Evolutionary conservation across 2,329 filamentous ascomycete genomes (phyloP), one percentile per base, ranked within the genome.

Genomic region (Trematosphaeria pertusa): DNA sequence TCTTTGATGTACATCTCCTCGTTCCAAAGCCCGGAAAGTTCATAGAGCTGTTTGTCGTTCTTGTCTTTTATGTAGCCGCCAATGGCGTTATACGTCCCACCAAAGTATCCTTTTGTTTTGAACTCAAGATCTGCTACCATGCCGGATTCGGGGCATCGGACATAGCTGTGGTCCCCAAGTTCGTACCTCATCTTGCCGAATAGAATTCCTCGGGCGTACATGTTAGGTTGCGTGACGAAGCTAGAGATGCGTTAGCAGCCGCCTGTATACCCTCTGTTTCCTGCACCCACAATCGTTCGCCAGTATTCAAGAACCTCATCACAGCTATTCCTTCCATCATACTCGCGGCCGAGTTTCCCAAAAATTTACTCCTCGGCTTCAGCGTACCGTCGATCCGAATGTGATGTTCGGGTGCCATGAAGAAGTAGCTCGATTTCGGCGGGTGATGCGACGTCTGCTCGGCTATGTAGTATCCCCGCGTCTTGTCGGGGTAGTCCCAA

Each of bases 161-260:
- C 89, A 62, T 91, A 90, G 70, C 92, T 96, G 76, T 96, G 92
- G 70, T 97, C 93, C 55, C 93, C 94, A 6, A 99, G 84, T 76
- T 99, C 94, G 73, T 97, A 99, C 73, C 97, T 97, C 94, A 99
- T 97, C 73, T 97, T 97, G 37, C 94, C 94, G 65, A 99, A 97
- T 7, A 99, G 79, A 50, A 99, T 97, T 26, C 94, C 93, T 52
- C 94, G 85, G 17, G 93, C 94, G 72, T 99, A 99, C 91, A 99
- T 99, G 77, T 99, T 99, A 14, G 94, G 94, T 67, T 99, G 94
- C 4, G 94, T 97, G 41, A 97, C 75, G 65, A 95, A 89, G 73
- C 90, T 95, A 21, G n/a, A 15, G 21, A 19, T 12, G 12, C 20
- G 51, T 62, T 41, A 61, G 54, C 56, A 30, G 17, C 18, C 11